Base-by-base conservation (phyloP, 2,329 filamentous ascomycete species). In the Ceratocystis ficicola region DNA sequence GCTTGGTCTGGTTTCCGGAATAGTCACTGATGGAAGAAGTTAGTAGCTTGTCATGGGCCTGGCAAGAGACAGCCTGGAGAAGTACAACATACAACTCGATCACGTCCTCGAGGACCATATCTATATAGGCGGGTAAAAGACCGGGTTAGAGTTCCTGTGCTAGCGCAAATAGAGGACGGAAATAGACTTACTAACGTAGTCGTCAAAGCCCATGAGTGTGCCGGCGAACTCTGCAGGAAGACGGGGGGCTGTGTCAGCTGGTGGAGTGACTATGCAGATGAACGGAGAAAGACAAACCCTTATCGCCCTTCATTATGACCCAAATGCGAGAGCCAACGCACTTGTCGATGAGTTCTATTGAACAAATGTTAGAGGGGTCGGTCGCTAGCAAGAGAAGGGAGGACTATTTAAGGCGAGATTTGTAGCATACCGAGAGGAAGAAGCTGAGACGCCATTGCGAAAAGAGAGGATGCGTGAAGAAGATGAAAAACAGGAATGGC, bases 251-350 rank as follows among this genome's bases (percentile, higher is more conserved):
- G 55, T 28, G 2, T 59, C 4, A 30, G 52, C 10, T 32, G 55
- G 17, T 20, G 15, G 12, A 32, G 28, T 60, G 8, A 20, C 52
- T 12, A 62, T 32, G 46, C 25, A n/a, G 32, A 32, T 15, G 28
- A 36, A 20, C 8, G 15, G 17, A 59, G 6, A 36, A 63, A 70
- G 65, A 63, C 75, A 44, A 77, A 95, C 94, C 94, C 81, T 96
- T 97, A 75, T 97, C 94, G 70, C 92, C 90, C 78, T 99, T 99
- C 94, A 99, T 99, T 72, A 99, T 86, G 69, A 99, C 92, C 92
- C 93, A 96, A 76, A 99, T 97, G 72, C 88, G 88, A 65, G 92
- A 97, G 69, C 94, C 94, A 70, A 99, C 92, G 75, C 94, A 99
- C 78, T 96, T 96, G 80, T 99, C 94, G 76, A 99, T 97, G 74